Evolutionary conservation across 768 basidiomycete species (phyloP).

Genomic region (Pleurotus citrinopileatus): DNA sequence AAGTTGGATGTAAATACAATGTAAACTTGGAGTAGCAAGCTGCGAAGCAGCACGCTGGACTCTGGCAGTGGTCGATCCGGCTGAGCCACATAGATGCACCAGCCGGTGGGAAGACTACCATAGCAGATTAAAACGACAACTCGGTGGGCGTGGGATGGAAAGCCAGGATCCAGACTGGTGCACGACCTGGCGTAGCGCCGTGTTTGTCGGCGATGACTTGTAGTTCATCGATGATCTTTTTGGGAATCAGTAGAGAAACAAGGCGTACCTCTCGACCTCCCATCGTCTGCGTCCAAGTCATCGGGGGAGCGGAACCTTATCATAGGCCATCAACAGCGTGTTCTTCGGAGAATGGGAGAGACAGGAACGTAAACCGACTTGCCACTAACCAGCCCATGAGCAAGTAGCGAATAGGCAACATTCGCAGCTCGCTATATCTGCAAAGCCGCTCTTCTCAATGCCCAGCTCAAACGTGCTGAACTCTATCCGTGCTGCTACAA

Average conservation of each 20-base stretch:
- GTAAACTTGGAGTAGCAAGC: too few relatives aligned
- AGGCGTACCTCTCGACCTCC: slow-evolving; percentile 26
- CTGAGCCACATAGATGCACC: too few relatives aligned
- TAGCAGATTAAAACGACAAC: too few relatives aligned
- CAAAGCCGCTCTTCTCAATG: slow-evolving; percentile 27
- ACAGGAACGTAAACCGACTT: slow-evolving; percentile 17
- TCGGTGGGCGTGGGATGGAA: slow-evolving; percentile 12
- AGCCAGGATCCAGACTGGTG: slow-evolving; percentile 21
- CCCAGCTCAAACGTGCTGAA: slow-evolving; percentile 23
- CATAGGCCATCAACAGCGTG: too few relatives aligned
- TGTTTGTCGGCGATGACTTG: slow-evolving; percentile 26
- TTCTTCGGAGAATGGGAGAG: slow-evolving; percentile 8
- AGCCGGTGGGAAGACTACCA: too few relatives aligned
- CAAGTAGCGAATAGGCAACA: slow-evolving; percentile 30
- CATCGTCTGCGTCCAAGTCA: slow-evolving; percentile 34
- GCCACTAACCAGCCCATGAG: slow-evolving; percentile 32
- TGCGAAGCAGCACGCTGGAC: too few relatives aligned
- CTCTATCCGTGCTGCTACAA: slow-evolving; percentile 28
- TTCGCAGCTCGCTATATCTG: slow-evolving; percentile 23
- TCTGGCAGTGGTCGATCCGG: too few relatives aligned
- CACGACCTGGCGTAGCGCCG: slow-evolving; percentile 28
- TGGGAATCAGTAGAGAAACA: slow-evolving; percentile 35
- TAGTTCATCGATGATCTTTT: slow-evolving; percentile 33
- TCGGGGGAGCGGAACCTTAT: slow-evolving; percentile 25
- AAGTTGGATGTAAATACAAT: too few relatives aligned